Percentiles rank a stretch among this genome's conserved stretches.
phyloP scores from a whole-genome alignment of 208 protist species.

The Trypanosomatidae sp. region DNA sequence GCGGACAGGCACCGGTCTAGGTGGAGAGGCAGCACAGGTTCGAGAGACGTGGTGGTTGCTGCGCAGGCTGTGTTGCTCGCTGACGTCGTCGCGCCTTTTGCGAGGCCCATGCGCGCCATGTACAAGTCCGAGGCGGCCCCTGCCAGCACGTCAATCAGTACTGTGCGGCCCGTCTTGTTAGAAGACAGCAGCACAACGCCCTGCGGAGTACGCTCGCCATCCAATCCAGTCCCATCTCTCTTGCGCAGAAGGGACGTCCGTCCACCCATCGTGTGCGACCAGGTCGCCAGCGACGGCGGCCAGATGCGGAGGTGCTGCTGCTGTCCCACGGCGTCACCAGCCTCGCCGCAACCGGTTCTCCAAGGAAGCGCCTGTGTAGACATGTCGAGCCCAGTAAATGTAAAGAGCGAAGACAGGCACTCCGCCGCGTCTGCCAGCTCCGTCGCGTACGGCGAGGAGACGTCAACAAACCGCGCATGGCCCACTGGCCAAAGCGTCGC shows the following conservation, averaged over 20 bases:
- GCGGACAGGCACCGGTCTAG: constrained; percentile 19
- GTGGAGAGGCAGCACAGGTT: constrained; percentile 16
- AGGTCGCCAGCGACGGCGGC: constrained; percentile 25
- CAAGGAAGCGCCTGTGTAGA: constrained; percentile 16
- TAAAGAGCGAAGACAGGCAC: neutral
- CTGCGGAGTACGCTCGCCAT: constrained; percentile 8
- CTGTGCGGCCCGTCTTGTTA: constrained; percentile 1
- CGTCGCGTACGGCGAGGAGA: constrained; percentile 24
- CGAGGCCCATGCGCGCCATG: constrained; percentile 9
- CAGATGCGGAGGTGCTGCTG: constrained; percentile 2
- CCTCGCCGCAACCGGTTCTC: neutral
- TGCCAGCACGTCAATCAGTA: constrained; percentile 27
- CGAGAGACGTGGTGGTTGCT: neutral
- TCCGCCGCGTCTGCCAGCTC: neutral
- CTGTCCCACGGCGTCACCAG: neutral
- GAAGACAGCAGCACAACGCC: constrained; percentile 22
- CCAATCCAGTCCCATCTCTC: neutral
- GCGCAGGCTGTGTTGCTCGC: neutral
- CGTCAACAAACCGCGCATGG: constrained; percentile 52
- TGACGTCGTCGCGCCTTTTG: neutral
- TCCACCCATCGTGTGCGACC: neutral
- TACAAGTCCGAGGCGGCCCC: constrained; percentile 29
- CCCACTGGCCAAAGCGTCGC: constrained; percentile 43
- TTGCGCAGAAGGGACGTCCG: constrained; percentile 2
- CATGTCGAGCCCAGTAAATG: constrained; percentile 15